Base-by-base conservation (phyloP, 768 basidiomycete species). In the Rhodotorula diobovata region DNA sequence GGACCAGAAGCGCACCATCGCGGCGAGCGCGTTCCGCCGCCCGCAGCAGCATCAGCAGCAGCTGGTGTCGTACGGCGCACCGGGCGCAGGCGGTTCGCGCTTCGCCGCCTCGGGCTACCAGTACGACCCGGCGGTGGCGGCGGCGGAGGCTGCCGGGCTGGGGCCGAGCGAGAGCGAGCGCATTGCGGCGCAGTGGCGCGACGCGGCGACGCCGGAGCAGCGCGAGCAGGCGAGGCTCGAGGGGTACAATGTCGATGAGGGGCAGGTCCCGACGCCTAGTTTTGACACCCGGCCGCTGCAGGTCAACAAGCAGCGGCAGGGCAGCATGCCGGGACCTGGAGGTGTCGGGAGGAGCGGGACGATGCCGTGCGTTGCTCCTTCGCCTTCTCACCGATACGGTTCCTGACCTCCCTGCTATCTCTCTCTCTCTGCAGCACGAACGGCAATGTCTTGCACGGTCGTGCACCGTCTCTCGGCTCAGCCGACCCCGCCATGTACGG, bases 21-120 rank as follows among this genome's bases (percentile, higher is more conserved):
- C 55, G 1, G 74, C 74, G 15, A 66, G 74, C 2, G 74, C 74
- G 28, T 75, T 75, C 62, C 55, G 74, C 6, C 48, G 61, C 9
- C 48, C 59, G 46, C 67, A 11, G 18, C n/a, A 43, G 20, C 37
- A 16, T 6, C 28, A 35, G 54, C 18, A 32, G 3, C 25, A 45
- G 8, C 39, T 35, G n/a, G 21, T 6, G 32, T 21, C 54, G 28
- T 10, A 18, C 37, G 16, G 55, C n/a, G 12, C 32, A n/a, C 25
- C 57, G n/a, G 55, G 61, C 34, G 18, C 57, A 35, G 30, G 48
- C 37, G 34, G 60, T 37, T 11, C 25, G n/a, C 58, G 50, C 9
- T 68, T 71, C 70, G 55, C 70, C 2, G 54, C 70, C 3, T 66
- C 64, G 23, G 70, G 70, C 0, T 71, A 71, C 61, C 48, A 56